Percentiles rank a stretch among this genome's conserved stretches.
Conservation (phyloP, 192 early-diverging fungal species). For the Polychytrium aggregatum region DNA sequence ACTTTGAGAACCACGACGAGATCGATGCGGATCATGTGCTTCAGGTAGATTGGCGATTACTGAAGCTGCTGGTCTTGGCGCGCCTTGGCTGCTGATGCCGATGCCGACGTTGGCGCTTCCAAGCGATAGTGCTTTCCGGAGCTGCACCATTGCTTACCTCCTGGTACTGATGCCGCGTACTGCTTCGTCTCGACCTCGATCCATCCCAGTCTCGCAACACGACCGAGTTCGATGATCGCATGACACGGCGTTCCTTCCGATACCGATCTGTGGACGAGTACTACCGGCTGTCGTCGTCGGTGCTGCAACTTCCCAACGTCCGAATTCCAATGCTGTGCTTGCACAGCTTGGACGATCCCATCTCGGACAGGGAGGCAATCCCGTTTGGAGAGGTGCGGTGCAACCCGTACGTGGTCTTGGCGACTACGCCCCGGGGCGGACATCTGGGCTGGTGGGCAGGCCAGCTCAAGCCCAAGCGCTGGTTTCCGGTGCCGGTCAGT, state of each 20-base stretch:
- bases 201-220: constrained; percentile 49
- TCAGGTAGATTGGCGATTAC: too few relatives aligned
- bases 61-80: too few relatives aligned
- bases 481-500: constrained; percentile 27
- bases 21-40: too few relatives aligned
- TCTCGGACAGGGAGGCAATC: constrained; percentile 51
- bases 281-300: constrained; percentile 24
- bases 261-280: constrained; percentile 76
- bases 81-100: too few relatives aligned
- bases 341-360: constrained; percentile 83
- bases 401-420: constrained; percentile 75
- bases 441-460: constrained; percentile 81
- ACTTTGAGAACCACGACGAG: too few relatives aligned
- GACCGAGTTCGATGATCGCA: constrained; percentile 72
- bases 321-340: constrained; percentile 73
- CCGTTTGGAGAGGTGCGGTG: constrained; percentile 58
- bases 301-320: constrained; percentile 30
- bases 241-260: constrained; percentile 61
- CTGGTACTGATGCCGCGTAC: too few relatives aligned
- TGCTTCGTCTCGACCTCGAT: too few relatives aligned
- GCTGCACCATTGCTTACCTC: too few relatives aligned
- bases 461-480: constrained; percentile 11
- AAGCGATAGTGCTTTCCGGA: too few relatives aligned
- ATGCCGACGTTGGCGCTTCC: too few relatives aligned
- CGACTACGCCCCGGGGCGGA: constrained; percentile 70